Percentiles rank a stretch among this genome's conserved stretches.
Conservation (phyloP, 164 flowering plant genomes). For the Buxus sempervirens region DNA sequence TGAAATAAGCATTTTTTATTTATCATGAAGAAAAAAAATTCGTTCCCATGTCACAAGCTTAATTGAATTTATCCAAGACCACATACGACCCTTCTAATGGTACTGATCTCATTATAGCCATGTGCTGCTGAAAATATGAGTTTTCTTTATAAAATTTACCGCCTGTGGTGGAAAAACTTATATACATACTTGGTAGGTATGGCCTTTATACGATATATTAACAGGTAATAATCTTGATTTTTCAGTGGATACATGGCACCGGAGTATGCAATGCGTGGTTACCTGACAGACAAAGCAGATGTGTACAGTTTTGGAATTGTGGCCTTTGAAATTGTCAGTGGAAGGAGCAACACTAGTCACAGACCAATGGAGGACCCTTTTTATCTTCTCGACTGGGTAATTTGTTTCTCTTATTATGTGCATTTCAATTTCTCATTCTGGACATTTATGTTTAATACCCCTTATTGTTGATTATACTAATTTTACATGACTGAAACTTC, state of each 20-base stretch:
- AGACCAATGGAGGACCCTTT: conserved; percentile 24
- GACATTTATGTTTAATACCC: background rate
- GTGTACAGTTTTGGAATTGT: conserved; percentile 67
- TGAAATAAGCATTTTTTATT: no score
- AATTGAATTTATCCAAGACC: background rate
- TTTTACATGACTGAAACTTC: background rate
- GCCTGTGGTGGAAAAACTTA: background rate
- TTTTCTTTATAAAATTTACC: no score
- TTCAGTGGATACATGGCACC: conserved; percentile 74
- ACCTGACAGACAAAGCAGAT: conserved; percentile 53
- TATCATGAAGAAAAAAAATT: no score
- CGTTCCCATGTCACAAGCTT: background rate
- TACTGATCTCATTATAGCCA: background rate
- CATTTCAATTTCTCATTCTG: background rate
- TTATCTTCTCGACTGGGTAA: conserved; percentile 59
- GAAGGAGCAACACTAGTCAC: conserved; percentile 35
- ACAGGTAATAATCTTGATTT: background rate
- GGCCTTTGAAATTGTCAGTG: conserved; percentile 50
- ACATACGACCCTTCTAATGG: background rate
- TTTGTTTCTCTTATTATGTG: background rate
- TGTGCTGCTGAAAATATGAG: no score
- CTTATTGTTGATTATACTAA: background rate
- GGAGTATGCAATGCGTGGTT: conserved; percentile 59
- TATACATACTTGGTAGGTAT: background rate
- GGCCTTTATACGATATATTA: background rate